A percentile compares a stretch with the other conserved stretches of the same genome.
These are phyloP conservation scores for Yamadazyma blattariae DNA, from an alignment of 1,139 yeast genomes.

Conservation along the genomic window DNA sequence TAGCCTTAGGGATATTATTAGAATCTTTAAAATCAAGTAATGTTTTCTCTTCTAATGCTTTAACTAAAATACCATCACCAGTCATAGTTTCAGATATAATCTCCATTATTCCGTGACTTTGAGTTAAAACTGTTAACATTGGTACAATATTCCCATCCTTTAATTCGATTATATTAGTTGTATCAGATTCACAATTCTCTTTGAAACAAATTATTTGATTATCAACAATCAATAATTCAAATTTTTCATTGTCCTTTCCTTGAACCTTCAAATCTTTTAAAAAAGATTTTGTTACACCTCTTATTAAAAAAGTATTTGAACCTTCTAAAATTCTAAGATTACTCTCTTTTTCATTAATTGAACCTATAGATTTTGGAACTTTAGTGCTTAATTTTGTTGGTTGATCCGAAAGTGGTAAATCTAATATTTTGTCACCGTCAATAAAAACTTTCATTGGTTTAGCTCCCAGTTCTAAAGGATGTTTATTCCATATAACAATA, in stretches of 20 bases:
- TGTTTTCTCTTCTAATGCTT: slow-evolving; percentile 3
- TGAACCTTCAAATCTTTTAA: background rate
- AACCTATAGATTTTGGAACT: background rate
- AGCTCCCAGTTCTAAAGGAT: slow-evolving; percentile 11
- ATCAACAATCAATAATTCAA: background rate
- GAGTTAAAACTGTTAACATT: slow-evolving; percentile 4
- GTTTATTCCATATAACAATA: slow-evolving; percentile 12
- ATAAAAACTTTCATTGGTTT: slow-evolving; percentile 11
- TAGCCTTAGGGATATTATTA: slow-evolving; percentile 1
- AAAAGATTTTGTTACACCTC: slow-evolving; percentile 1
- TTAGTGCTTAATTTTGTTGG: no score
- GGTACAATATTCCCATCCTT: background rate
- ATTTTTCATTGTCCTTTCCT: background rate
- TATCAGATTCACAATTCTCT: background rate
- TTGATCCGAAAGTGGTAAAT: background rate
- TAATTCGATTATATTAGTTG: background rate
- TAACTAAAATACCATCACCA: slow-evolving; percentile 5
- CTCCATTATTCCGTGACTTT: slow-evolving; percentile 5
- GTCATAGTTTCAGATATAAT: slow-evolving; percentile 3
- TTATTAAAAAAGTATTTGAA: background rate
- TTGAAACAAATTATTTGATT: background rate
- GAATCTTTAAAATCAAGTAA: slow-evolving; percentile 2
- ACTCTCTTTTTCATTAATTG: background rate
- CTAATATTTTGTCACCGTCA: slow-evolving; percentile 6
- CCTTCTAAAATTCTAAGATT: background rate